Evolutionary conservation across 164 flowering plant genomes (phyloP).

Genomic region (Chimonanthus praecox): DNA sequence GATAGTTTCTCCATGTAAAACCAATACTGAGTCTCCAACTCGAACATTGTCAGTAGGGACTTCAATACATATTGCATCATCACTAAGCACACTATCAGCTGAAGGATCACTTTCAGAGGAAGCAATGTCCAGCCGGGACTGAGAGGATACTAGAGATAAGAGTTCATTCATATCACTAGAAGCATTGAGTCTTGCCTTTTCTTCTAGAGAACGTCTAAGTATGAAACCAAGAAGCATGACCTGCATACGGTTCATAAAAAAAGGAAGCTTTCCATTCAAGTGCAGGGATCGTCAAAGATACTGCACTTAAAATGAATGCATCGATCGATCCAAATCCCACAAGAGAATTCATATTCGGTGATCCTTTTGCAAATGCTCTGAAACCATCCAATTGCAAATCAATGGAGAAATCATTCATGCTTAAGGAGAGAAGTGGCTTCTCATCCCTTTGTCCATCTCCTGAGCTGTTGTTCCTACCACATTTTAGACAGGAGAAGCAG

Average conservation of each 20-base stretch:
- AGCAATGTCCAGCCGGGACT: conserved; percentile 71
- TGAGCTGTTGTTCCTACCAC: conserved; percentile 24
- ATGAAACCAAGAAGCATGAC: conserved; percentile 99
- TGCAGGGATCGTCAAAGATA: conserved; percentile 79
- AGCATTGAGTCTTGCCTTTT: conserved; percentile 77
- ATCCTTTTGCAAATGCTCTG: conserved; percentile 63
- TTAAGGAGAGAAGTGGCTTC: conserved; percentile 78
- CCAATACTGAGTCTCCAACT: conserved; percentile 79
- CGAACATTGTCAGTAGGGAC: conserved; percentile 89
- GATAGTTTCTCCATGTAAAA: conserved; percentile 88
- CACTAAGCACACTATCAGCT: conserved; percentile 44
- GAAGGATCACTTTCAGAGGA: conserved; percentile 50
- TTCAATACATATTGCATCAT: conserved; percentile 76
- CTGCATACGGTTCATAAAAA: conserved; percentile 97
- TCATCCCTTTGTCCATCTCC: conserved; percentile 62
- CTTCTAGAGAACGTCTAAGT: conserved; percentile 94
- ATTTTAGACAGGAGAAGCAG: conserved; percentile 43
- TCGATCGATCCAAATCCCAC: conserved; percentile 91
- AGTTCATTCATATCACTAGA: conserved; percentile 99
- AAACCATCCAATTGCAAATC: conserved; percentile 81
- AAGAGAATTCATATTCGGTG: conserved; percentile 97
- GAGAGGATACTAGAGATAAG: conserved; percentile 74
- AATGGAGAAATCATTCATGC: conserved; percentile 58
- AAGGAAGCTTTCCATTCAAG: conserved; percentile 89
- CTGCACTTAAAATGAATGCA: conserved; percentile 81